Base-by-base conservation (phyloP, 139 green algal genomes). In the Deuterostichococcus epilithicus region DNA sequence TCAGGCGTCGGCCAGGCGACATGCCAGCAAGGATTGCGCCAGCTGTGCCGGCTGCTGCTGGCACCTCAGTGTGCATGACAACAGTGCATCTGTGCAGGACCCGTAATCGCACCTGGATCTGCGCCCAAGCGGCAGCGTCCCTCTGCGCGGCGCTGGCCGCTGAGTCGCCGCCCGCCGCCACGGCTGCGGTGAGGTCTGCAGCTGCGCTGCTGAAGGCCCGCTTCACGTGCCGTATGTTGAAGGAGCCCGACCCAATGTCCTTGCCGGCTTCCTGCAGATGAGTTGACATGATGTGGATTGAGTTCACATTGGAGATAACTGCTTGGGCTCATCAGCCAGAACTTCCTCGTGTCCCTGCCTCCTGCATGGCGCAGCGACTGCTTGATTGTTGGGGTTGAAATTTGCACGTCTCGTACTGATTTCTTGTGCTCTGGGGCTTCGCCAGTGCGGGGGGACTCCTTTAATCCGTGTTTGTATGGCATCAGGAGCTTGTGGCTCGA, bases 191-290 rank as follows among this genome's bases (percentile, higher is more conserved):
- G 5, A 69, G 63, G 28, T 69, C 23, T 3, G 5, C 63, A 18
- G 63, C 63, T 8, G 30, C 63, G 15, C 28, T 23, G 5, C 28
- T 69, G 30, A 37, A 37, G 28, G 36, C 28, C 6, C 28, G 1
- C 34, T n/a, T 66, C 30, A 72, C 73, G 34, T 33, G 32, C 15
- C 20, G 25, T 36, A 91, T 89, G 38, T 68, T 70, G 59, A 68
- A 89, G 26, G 77, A 78, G 66, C 86, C 87, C 32, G 68, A 60
- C 37, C 77, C 84, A 8, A 91, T 87, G 78, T 91, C 87, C 70
- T 76, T 84, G 45, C 85, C 87, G 22, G 76, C 39, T 45, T 91
- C 77, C 60, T 91, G 84, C 52, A 63, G 10, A 52, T n/a, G n/a
- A n/a, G n/a, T n/a, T n/a, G n/a, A n/a, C n/a, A n/a, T n/a, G n/a